These are phyloP conservation scores for Malus orientalis DNA, from an alignment of 306 rosid species.

Conservation along the genomic window DNA sequence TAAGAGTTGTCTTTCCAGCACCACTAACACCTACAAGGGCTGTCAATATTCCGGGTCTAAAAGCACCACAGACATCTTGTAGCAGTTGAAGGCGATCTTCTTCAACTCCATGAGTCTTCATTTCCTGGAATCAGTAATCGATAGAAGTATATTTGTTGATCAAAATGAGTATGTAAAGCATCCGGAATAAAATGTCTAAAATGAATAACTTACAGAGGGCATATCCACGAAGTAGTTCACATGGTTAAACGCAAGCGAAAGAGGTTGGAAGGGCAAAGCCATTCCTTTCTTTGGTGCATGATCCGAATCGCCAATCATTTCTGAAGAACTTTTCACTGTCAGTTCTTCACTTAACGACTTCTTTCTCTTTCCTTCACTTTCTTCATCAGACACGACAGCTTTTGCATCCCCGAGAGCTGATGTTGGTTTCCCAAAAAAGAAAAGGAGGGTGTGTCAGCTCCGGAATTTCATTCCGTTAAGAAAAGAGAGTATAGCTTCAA, in stretches of 20 bases:
- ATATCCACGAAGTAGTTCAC: constrained; percentile 63
- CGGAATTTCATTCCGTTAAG: background rate
- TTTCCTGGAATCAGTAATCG: constrained; percentile 35
- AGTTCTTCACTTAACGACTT: constrained; percentile 15
- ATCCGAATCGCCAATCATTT: background rate
- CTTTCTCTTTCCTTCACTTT: constrained; percentile 15
- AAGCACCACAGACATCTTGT: constrained; percentile 56
- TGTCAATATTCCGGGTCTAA: constrained; percentile 51
- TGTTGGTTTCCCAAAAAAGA: constrained; percentile 2
- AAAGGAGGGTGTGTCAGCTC: background rate
- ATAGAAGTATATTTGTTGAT: background rate
- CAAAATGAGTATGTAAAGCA: background rate
- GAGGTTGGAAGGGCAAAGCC: constrained; percentile 63
- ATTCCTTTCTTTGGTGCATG: constrained; percentile 35
- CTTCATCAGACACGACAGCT: constrained; percentile 30
- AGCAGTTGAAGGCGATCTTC: constrained; percentile 53
- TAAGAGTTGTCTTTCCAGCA: constrained; percentile 64
- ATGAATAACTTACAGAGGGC: constrained; percentile 55
- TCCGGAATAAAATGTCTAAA: background rate
- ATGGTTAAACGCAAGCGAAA: constrained; percentile 64
- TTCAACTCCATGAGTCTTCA: constrained; percentile 43
- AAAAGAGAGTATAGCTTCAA: background rate
- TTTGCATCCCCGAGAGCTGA: constrained; percentile 53
- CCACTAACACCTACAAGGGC: constrained; percentile 73
- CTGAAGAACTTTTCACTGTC: constrained; percentile 19